Evolutionary conservation across 805 yeast genomes (phyloP).

Genomic region (Ogataea trehaloabstinens): DNA sequence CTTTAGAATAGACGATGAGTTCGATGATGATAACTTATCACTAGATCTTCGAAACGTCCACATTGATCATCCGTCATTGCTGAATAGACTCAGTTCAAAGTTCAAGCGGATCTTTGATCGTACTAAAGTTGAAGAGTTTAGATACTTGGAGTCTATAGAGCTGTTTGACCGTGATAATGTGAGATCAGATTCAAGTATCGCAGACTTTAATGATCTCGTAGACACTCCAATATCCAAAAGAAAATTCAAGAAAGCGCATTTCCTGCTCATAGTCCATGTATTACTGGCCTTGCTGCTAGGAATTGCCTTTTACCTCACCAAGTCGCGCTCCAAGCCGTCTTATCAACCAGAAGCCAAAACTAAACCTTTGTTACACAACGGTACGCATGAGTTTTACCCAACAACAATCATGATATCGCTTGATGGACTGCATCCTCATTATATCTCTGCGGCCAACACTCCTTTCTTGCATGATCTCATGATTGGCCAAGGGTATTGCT

Average conservation of each 20-base stretch:
- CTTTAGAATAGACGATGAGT: constrained; percentile 22
- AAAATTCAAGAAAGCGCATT: constrained; percentile 10
- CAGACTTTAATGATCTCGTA: constrained; percentile 15
- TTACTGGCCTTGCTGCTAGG: constrained; percentile 10
- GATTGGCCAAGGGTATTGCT: constrained; percentile 52
- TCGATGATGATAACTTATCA: constrained; percentile 16
- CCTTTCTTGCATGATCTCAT: constrained; percentile 67
- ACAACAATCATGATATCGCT: constrained; percentile 78
- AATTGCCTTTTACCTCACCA: constrained; percentile 5
- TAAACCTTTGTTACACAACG: constrained; percentile 44
- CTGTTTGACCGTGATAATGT: constrained; percentile 23
- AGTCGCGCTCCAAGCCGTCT: constrained; percentile 1
- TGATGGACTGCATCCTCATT: constrained; percentile 92
- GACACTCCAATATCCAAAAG: constrained; percentile 4
- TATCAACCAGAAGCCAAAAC: neutral
- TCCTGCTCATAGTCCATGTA: constrained; percentile 4
- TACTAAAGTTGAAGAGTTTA: constrained; percentile 8
- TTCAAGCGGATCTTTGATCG: constrained; percentile 5
- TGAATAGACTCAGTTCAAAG: constrained; percentile 9
- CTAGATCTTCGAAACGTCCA: constrained; percentile 10
- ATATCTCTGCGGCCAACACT: constrained; percentile 61
- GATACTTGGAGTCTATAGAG: constrained; percentile 26
- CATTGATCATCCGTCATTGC: constrained; percentile 4
- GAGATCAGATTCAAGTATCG: constrained; percentile 23
- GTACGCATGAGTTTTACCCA: constrained; percentile 69